phyloP scores from a whole-genome alignment of 495 filamentous ascomycete genomes.

The Aspergillus sparsus region DNA sequence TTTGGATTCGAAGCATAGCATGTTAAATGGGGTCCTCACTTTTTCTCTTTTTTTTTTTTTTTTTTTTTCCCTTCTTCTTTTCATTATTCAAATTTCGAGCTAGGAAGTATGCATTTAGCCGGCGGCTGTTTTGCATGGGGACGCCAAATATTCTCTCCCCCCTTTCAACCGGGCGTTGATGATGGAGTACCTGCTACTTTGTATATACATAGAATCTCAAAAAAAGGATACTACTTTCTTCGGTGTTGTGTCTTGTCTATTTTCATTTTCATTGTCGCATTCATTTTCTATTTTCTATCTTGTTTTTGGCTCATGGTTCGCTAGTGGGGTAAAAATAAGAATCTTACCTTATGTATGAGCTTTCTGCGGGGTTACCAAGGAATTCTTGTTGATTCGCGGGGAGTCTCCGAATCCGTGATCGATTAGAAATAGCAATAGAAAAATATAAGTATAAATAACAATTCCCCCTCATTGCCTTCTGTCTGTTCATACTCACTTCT shows the following conservation, averaged over 20 bases:
- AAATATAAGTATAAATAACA: not conserved
- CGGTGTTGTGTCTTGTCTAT: not conserved
- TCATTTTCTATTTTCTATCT: not conserved
- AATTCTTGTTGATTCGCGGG: no score
- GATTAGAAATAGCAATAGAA: constrained; percentile 20
- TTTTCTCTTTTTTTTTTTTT: not conserved
- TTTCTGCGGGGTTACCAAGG: not conserved
- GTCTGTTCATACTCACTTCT: not conserved
- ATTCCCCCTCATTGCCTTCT: constrained; percentile 1
- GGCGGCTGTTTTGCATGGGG: constrained; percentile 23
- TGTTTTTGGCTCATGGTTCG: not conserved
- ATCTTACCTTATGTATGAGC: not conserved
- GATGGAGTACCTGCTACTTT: not conserved
- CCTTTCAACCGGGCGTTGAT: constrained; percentile 1
- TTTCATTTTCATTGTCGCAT: no score
- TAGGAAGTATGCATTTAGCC: constrained; percentile 22
- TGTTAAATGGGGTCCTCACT: not conserved
- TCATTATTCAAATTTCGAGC: constrained; percentile 10
- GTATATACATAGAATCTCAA: constrained; percentile 12
- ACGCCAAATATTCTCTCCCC: not conserved
- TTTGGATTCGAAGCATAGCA: not conserved
- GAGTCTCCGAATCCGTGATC: not conserved
- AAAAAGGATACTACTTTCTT: not conserved
- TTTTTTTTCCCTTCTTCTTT: constrained; percentile 14
- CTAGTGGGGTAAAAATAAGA: not conserved